These are phyloP conservation scores for Orychophragmus violaceus DNA, from an alignment of 345 rosid genomes.

Conservation along the genomic window DNA sequence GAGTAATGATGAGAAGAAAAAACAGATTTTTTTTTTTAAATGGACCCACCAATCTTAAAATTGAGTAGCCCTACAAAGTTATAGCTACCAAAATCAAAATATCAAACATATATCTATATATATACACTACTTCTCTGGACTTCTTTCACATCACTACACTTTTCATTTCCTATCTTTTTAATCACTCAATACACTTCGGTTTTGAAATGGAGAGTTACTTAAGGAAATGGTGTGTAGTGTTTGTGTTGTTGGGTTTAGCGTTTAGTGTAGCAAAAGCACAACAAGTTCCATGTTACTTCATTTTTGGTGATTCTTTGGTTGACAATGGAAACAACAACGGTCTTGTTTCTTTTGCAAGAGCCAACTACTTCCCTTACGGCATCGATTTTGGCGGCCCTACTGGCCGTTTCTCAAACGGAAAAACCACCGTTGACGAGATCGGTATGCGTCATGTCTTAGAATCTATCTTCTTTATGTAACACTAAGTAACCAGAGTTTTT, in stretches of 20 bases:
- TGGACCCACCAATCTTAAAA: constrained; percentile 30
- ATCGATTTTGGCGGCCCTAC: constrained; percentile 80
- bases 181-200: neutral
- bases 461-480: neutral
- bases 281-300: constrained; percentile 76
- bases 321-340: constrained; percentile 86
- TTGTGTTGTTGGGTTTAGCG: constrained; percentile 25
- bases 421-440: constrained; percentile 68
- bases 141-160: constrained; percentile 18
- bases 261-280: constrained; percentile 21
- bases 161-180: neutral
- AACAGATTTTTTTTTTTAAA: neutral
- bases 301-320: constrained; percentile 87
- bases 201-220: constrained; percentile 27
- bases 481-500: neutral
- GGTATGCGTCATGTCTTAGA: constrained; percentile 33
- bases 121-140: neutral
- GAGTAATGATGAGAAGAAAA: neutral
- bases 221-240: constrained; percentile 19
- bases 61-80: constrained; percentile 8
- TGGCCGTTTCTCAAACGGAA: constrained; percentile 80
- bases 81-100: neutral
- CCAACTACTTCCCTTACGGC: constrained; percentile 80
- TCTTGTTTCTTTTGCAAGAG: constrained; percentile 63
- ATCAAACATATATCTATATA: constrained; percentile 8